phyloP scores from a whole-genome alignment of 345 rosid species.

The Rhizophora mangle region DNA sequence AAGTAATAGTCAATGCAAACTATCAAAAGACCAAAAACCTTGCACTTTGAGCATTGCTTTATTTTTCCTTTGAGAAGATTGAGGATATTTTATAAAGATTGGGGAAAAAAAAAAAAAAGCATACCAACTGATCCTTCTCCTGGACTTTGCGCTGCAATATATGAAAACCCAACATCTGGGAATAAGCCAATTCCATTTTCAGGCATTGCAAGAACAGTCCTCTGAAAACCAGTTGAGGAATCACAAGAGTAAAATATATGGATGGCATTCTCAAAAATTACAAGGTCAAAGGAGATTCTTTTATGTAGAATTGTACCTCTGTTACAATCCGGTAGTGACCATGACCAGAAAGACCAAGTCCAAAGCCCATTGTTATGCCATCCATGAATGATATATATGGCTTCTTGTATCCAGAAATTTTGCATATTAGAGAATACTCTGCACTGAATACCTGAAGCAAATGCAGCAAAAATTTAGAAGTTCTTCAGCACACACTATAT shows the following conservation, averaged over 20 bases:
- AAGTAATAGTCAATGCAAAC: no score
- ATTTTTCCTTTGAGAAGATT: neutral
- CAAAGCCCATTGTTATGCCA: slow-evolving; percentile 95
- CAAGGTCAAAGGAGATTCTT: slow-evolving; percentile 3
- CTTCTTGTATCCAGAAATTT: slow-evolving; percentile 76
- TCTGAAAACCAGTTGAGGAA: slow-evolving; percentile 29
- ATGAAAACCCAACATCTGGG: slow-evolving; percentile 96
- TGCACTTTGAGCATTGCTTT: neutral
- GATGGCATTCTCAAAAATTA: neutral
- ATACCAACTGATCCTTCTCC: slow-evolving; percentile 94
- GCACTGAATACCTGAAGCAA: slow-evolving; percentile 68
- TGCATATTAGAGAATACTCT: slow-evolving; percentile 86
- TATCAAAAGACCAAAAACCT: no score
- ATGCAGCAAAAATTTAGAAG: slow-evolving; percentile 2
- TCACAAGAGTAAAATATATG: slow-evolving; percentile 10
- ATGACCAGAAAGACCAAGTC: slow-evolving; percentile 90
- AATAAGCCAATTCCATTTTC: slow-evolving; percentile 97
- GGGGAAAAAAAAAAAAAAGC: slow-evolving; percentile 18
- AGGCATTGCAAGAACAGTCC: slow-evolving; percentile 92
- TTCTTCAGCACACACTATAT: neutral
- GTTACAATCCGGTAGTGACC: slow-evolving; percentile 84
- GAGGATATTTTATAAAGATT: neutral
- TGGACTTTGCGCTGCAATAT: slow-evolving; percentile 82
- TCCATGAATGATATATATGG: slow-evolving; percentile 91
- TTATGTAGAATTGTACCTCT: slow-evolving; percentile 47